These are phyloP conservation scores for Dactylonectria estremocensis DNA, from an alignment of 2,329 filamentous ascomycete genomes.

Conservation along the genomic window DNA sequence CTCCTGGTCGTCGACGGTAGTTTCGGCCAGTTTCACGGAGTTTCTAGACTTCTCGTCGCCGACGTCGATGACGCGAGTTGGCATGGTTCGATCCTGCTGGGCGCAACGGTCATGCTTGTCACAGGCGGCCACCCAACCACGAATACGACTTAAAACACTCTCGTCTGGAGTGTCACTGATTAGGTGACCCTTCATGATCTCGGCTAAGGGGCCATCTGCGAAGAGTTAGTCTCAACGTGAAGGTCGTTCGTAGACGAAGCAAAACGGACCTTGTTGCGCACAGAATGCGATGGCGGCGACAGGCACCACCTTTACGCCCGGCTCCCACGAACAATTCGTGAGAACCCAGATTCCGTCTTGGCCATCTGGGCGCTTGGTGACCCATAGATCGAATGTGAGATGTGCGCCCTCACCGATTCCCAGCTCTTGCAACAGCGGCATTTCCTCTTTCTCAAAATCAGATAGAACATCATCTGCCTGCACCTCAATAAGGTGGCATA, in stretches of 20 bases:
- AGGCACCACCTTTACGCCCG: not conserved
- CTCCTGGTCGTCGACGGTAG: not conserved
- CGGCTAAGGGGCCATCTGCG: conserved; percentile 5
- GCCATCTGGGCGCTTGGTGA: conserved; percentile 11
- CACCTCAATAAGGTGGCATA: not conserved
- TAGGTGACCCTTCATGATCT: conserved; percentile 10
- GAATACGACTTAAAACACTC: not conserved
- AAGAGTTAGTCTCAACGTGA: not conserved
- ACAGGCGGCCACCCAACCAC: conserved; percentile 6
- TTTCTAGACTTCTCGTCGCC: not conserved
- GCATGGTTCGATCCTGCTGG: not conserved
- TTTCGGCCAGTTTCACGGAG: conserved; percentile 1
- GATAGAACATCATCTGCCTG: not conserved
- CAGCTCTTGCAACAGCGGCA: not conserved
- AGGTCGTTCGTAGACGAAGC: not conserved
- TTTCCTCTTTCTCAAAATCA: not conserved
- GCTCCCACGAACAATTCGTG: not conserved
- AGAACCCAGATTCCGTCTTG: conserved; percentile 19
- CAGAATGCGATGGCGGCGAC: conserved; percentile 20
- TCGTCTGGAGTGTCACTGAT: conserved; percentile 1
- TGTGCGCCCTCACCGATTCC: not conserved
- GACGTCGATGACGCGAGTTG: conserved; percentile 12
- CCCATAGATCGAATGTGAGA: conserved; percentile 16
- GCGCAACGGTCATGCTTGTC: conserved; percentile 10
- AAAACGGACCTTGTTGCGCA: conserved; percentile 14